Base-by-base conservation (phyloP, 176 grass and related monocot species). In the Hordeum marinum region DNA sequence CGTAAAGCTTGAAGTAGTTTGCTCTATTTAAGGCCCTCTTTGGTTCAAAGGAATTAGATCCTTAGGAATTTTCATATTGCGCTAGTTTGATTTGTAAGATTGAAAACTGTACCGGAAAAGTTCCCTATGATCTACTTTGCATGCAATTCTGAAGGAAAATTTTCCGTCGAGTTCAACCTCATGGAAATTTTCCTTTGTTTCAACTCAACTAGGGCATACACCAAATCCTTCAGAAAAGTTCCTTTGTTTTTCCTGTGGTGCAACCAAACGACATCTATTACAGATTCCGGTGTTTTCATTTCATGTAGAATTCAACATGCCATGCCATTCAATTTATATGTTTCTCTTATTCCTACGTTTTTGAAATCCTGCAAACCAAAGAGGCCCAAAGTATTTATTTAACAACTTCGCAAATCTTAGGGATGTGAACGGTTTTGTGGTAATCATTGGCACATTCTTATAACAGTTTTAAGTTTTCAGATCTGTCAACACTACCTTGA, bases 401-500 rank as follows among this genome's bases (percentile, higher is more conserved):
- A 11, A 4, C 24, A 74, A 74, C 71, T 74, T 31, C 31, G 9
- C 72, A 18, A 48, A 34, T 75, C 27, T 32, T 52, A 75, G 29
- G 45, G 15, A 74, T 84, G 76, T 75, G 29, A 58, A 37, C 73
- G 27, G 14, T 32, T 32, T 73, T 50, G 17, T 11, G 14, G 7
- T 78, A 43, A 59, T 73, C 1, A 66, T 58, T 35, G 57, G 7
- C 58, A 72, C 31, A 32, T 59, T 31, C 8, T 40, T 80, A 48
- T 75, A 15, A 42, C 31, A 59, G 6, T 58, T 82, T 13, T 43
- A 20, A 55, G 42, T 72, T 59, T 79, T 63, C 29, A 66, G 43
- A 86, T 83, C 13, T 78, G 85, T 77, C 23, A 29, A 71, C 71
- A 23, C 32, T 85, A 85, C 62, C 52, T 70, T 9, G 23, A 76